phyloP scores from a whole-genome alignment of 768 basidiomycete genomes.

The Stropharia rugosoannulata region DNA sequence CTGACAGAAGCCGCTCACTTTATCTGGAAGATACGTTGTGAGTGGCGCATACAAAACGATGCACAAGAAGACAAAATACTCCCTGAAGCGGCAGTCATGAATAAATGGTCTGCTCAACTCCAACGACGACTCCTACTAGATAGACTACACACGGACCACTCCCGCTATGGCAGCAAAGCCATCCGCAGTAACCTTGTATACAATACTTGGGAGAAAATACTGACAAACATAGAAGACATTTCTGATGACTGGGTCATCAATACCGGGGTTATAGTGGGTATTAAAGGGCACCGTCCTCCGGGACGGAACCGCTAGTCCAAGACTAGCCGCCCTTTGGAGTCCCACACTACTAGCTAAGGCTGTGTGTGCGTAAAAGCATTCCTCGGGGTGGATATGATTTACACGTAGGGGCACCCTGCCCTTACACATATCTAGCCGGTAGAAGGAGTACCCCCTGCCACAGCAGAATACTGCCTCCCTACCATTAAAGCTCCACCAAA shows the following conservation, averaged over 20 bases:
- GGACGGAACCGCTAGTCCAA: constrained; percentile 1
- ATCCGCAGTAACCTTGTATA: constrained; percentile 9
- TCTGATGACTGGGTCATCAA: constrained; percentile 17
- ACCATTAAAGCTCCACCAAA: too few relatives aligned
- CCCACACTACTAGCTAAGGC: constrained; percentile 10
- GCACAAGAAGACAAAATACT: constrained; percentile 1
- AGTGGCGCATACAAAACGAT: constrained; percentile 18
- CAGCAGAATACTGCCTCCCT: too few relatives aligned
- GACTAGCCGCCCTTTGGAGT: not conserved
- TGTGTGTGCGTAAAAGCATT: too few relatives aligned
- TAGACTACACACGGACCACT: constrained; percentile 6
- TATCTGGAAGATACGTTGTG: constrained; percentile 26
- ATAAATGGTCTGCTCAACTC: constrained; percentile 16
- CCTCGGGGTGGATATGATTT: too few relatives aligned
- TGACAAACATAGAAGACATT: constrained; percentile 11
- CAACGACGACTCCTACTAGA: constrained; percentile 20
- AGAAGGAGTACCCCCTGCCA: too few relatives aligned
- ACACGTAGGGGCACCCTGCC: too few relatives aligned
- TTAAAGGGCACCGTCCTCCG: constrained; percentile 4
- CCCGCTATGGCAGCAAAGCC: constrained; percentile 11
- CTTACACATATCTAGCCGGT: too few relatives aligned
- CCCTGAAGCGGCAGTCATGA: constrained; percentile 1
- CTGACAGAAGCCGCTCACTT: constrained; percentile 24
- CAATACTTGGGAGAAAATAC: constrained; percentile 19
- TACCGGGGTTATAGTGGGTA: constrained; percentile 34